Evolutionary conservation across 805 yeast genomes (phyloP).

Genomic region (Starmerella bombicola): DNA sequence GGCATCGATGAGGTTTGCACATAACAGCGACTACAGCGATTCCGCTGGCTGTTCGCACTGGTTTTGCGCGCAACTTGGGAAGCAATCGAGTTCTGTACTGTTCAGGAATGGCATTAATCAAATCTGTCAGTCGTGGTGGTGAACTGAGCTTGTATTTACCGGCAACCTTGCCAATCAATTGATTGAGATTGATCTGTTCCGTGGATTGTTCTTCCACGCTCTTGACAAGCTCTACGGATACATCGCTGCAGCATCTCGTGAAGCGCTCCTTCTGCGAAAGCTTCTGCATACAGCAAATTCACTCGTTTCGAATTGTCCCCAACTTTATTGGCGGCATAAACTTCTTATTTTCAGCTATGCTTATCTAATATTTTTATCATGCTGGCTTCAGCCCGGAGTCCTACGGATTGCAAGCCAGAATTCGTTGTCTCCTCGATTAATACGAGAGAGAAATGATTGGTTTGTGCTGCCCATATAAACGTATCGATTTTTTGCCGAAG

Average conservation of each 20-base stretch:
- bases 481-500: no score
- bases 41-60: constrained; percentile 96
- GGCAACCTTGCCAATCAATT: constrained; percentile 69
- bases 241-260: constrained; percentile 83
- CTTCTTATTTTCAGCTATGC: neutral
- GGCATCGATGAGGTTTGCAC: constrained; percentile 99
- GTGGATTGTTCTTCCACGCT: constrained; percentile 47
- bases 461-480: no score
- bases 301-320: constrained; percentile 1
- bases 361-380: neutral
- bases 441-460: no score
- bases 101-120: constrained; percentile 89
- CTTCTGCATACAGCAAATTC: constrained; percentile 2
- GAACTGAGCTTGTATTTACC: constrained; percentile 82
- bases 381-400: neutral
- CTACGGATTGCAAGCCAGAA: no score
- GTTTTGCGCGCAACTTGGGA: constrained; percentile 95
- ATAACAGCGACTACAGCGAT: constrained; percentile 98
- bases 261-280: constrained; percentile 59
- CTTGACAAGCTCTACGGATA: constrained; percentile 71
- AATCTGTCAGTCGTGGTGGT: constrained; percentile 91
- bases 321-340: neutral
- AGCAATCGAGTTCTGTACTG: constrained; percentile 82
- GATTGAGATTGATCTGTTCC: constrained; percentile 78
- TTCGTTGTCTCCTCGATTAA: no score